phyloP scores from a whole-genome alignment of 2,329 filamentous ascomycete genomes.

The Fusarium brachygibbosum region DNA sequence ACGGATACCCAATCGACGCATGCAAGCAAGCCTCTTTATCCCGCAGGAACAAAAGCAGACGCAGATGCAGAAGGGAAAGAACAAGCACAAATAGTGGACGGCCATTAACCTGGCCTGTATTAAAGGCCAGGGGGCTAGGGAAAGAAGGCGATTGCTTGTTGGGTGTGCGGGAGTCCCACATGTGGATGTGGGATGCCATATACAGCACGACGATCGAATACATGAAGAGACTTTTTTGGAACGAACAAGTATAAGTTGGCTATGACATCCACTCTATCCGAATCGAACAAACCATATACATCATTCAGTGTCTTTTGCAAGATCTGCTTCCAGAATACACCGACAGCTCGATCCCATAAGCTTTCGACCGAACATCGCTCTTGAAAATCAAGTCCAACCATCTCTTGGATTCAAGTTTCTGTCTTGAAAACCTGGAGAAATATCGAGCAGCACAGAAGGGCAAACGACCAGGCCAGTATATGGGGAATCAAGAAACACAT shows the following conservation, averaged over 20 bases:
- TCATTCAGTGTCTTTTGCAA: slow-evolving; percentile 2
- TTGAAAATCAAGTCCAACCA: not conserved
- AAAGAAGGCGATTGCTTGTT: slow-evolving; percentile 49
- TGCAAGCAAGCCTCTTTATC: slow-evolving; percentile 54
- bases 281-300: slow-evolving; percentile 33
- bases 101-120: slow-evolving; percentile 34
- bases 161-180: slow-evolving; percentile 51
- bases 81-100: slow-evolving; percentile 48
- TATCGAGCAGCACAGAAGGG: not conserved
- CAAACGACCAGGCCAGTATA: not conserved
- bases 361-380: not conserved
- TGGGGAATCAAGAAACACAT: not conserved
- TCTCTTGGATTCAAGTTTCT: not conserved
- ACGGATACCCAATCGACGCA: slow-evolving; percentile 59
- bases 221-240: slow-evolving; percentile 19
- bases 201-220: slow-evolving; percentile 44
- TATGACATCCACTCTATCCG: slow-evolving; percentile 49
- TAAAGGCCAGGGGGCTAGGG: slow-evolving; percentile 34
- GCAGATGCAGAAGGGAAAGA: slow-evolving; percentile 28
- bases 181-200: slow-evolving; percentile 46
- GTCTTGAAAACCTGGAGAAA: not conserved
- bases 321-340: slow-evolving; percentile 1
- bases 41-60: slow-evolving; percentile 50
- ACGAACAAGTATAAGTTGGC: slow-evolving; percentile 58
- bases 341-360: not conserved